A percentile compares a stretch with the other conserved stretches of the same genome.
These are phyloP conservation scores for Madurella fahalii DNA, from an alignment of 2,329 filamentous ascomycete genomes.

Conservation along the genomic window DNA sequence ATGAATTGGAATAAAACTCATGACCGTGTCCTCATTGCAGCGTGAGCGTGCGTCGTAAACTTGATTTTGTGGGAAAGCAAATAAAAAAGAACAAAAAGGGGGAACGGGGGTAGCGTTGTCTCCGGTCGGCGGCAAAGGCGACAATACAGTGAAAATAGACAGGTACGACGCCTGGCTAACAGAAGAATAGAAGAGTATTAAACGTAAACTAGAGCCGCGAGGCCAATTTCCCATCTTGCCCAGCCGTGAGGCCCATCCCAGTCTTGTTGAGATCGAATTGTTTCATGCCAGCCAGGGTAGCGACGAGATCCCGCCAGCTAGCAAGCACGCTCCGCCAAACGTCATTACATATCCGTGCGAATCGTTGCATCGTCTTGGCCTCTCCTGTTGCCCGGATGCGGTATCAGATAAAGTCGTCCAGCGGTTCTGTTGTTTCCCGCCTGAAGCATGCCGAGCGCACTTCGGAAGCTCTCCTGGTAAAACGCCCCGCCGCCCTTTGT, in stretches of 20 bases:
- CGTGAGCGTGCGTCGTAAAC: neutral
- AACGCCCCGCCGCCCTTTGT: neutral
- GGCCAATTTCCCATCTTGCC: constrained; percentile 29
- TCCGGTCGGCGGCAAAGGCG: no score
- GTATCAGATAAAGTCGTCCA: neutral
- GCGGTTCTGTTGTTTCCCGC: constrained; percentile 16
- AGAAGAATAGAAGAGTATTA: neutral
- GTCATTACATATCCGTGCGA: constrained; percentile 3
- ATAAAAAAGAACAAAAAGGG: no score
- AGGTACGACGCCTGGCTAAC: neutral
- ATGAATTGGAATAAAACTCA: neutral
- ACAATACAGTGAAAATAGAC: neutral
- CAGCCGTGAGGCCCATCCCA: constrained; percentile 30
- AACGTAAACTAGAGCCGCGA: constrained; percentile 27
- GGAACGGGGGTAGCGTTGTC: no score
- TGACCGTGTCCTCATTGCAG: neutral
- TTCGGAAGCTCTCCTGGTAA: neutral
- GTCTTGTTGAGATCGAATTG: constrained; percentile 15
- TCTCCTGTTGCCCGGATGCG: neutral
- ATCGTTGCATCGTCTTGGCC: neutral
- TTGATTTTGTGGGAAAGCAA: neutral
- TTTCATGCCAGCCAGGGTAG: neutral
- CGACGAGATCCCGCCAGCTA: neutral
- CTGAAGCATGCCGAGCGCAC: neutral
- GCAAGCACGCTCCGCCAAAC: neutral